Percentiles rank a stretch among this genome's conserved stretches.
These are phyloP conservation scores for Viscum album DNA, from an alignment of 177 flowering plant species.

Conservation along the genomic window DNA sequence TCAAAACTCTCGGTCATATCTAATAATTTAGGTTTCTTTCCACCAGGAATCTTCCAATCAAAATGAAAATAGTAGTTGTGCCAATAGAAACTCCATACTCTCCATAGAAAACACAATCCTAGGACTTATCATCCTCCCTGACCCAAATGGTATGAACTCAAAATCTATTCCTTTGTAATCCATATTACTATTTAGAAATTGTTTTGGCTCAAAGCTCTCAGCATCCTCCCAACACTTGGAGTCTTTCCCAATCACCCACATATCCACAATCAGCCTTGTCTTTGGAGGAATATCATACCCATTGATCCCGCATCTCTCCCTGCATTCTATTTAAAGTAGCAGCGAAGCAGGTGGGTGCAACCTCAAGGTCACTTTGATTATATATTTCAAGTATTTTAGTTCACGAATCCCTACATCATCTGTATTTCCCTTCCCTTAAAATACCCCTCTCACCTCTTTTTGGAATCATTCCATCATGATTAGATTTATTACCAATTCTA, in stretches of 20 bases:
- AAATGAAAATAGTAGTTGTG: conserved; percentile 33
- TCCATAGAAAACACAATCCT: conserved; percentile 25
- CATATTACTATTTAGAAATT: conserved; percentile 26
- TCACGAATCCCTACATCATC: no score
- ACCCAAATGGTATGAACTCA: conserved; percentile 38
- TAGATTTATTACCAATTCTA: no score
- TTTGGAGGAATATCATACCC: conserved; percentile 30
- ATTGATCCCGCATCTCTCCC: conserved; percentile 20
- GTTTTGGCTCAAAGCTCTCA: conserved; percentile 30
- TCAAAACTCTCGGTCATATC: no score
- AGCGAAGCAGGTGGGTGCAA: conserved; percentile 37
- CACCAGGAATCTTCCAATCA: conserved; percentile 37
- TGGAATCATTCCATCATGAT: no score
- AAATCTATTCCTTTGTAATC: conserved; percentile 35
- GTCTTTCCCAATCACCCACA: conserved; percentile 36
- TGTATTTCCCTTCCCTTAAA: no score
- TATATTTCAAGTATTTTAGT: conserved; percentile 30
- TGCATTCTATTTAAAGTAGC: conserved; percentile 31
- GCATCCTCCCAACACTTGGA: conserved; percentile 30
- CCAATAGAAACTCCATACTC: conserved; percentile 30
- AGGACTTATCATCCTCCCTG: conserved; percentile 41
- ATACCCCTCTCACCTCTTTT: no score
- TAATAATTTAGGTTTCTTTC: no score
- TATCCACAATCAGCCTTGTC: conserved; percentile 28
- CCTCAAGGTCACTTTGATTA: conserved; percentile 31